Conservation (phyloP, 2,329 filamentous ascomycete genomes). For the Aspergillus viridinutans region DNA sequence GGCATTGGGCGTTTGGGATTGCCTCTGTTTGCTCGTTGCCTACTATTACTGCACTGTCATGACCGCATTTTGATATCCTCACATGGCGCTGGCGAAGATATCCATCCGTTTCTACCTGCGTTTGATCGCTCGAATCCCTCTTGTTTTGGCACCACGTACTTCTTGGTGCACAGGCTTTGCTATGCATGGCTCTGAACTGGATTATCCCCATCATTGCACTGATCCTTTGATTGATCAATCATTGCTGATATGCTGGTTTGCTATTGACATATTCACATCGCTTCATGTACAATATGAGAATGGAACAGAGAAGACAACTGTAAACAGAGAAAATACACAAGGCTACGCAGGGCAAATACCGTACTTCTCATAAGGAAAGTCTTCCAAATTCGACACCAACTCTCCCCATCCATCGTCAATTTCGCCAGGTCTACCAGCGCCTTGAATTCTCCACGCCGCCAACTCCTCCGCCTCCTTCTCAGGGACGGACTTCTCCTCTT, state of each 20-base stretch:
- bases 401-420: slow-evolving; percentile 59
- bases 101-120: neutral
- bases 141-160: neutral
- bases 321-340: neutral
- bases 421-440: slow-evolving; percentile 49
- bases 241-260: neutral
- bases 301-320: neutral
- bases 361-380: slow-evolving; percentile 58
- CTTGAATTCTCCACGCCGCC: slow-evolving; percentile 34
- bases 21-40: neutral
- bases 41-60: neutral
- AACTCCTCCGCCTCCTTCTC: slow-evolving; percentile 38
- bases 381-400: slow-evolving; percentile 50
- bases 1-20: neutral
- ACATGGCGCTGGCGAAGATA: neutral
- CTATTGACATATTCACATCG: neutral
- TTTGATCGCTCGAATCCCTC: neutral
- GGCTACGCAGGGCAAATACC: slow-evolving; percentile 46
- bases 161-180: neutral
- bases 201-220: neutral
- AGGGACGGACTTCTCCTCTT: slow-evolving; percentile 42
- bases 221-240: neutral
- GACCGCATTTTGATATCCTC: neutral
- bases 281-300: neutral
- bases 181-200: neutral